Evolutionary conservation across 441 rosid species (phyloP).

Genomic region (Adansonia gregorii): DNA sequence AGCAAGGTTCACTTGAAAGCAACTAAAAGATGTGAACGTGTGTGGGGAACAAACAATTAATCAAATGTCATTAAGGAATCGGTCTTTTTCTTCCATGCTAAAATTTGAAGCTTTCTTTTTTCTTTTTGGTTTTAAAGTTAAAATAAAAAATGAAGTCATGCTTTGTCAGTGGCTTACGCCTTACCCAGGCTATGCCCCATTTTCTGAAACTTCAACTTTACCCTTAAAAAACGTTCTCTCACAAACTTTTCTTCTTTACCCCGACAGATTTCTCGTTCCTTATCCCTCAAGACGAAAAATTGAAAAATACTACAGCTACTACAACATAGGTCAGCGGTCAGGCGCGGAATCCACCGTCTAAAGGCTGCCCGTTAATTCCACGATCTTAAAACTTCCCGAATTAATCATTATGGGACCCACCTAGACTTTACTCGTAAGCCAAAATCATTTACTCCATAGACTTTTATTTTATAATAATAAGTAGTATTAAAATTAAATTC

Average conservation of each 20-base stretch:
- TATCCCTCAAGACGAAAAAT: background rate
- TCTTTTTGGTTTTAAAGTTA: background rate
- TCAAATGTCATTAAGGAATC: background rate
- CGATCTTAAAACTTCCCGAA: slow-evolving; percentile 44
- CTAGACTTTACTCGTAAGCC: slow-evolving; percentile 62
- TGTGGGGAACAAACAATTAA: background rate
- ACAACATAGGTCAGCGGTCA: slow-evolving; percentile 49
- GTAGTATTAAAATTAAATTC: slow-evolving; percentile 4
- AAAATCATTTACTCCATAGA: slow-evolving; percentile 58
- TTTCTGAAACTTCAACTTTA: slow-evolving; percentile 45
- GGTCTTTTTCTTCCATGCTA: background rate
- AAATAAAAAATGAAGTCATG: slow-evolving; percentile 42
- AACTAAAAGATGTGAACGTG: slow-evolving; percentile 24
- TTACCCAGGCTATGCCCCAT: slow-evolving; percentile 10
- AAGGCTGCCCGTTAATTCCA: slow-evolving; percentile 49
- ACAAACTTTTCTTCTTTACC: slow-evolving; percentile 17
- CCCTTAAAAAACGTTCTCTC: slow-evolving; percentile 26
- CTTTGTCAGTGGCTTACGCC: slow-evolving; percentile 48
- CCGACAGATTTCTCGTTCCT: background rate
- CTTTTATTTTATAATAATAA: slow-evolving; percentile 30
- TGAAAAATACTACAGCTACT: background rate
- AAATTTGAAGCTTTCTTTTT: background rate
- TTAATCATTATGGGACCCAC: slow-evolving; percentile 59
- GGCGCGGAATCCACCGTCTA: slow-evolving; percentile 25
- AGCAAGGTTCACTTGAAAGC: slow-evolving; percentile 34